Base-by-base conservation (phyloP, 768 basidiomycete species). In the Phlegmacium glaucopus region DNA sequence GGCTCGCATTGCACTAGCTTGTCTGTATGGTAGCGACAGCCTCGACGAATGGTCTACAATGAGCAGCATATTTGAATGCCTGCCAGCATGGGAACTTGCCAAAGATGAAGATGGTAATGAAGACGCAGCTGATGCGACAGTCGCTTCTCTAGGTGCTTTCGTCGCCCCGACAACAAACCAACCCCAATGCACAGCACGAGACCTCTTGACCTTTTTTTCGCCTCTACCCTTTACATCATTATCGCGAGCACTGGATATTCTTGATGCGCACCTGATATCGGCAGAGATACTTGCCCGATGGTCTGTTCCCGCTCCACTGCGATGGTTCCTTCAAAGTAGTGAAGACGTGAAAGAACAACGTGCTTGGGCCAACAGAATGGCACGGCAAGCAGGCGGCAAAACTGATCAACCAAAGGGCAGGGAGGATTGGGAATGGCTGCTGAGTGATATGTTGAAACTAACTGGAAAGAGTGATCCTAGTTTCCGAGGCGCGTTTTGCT, bases 11-110 rank as follows among this genome's bases (percentile, higher is more conserved):
- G 94, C 94, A 4, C 80, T 98, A 10, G 87, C 94, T 6, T 87
- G 85, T 57, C 67, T 97, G 17, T 99, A 99, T 52, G 93, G 93
- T 11, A 87, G 80, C 56, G 76, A 82, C 49, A 78, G 77, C 46
- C 67, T 85, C 28, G 72, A 81, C 48, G 76, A 84, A 54, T 95
- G 90, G 91, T 60, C 81, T 1, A 83, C 73, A 4, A 97, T 96
- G 94, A 90, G 87, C 54, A 72, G 74, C 27, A 90, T 99, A 42
- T 97, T 99, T 63, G 95, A 99, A 62, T 99, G 94, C 61, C 75
- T 98, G 27, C 95, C 95, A 0, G 95, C 86, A 3, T 96, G 94
- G 91, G 84, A 83, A 47, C 71, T 83, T 36, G 52, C 72, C 4
- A 62, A 63, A 35, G 75, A 74, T n/a, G 78, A 75, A 34, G 79